Base-by-base conservation (phyloP, 2,329 filamentous ascomycete genomes). In the Hypoxylon sp. region DNA sequence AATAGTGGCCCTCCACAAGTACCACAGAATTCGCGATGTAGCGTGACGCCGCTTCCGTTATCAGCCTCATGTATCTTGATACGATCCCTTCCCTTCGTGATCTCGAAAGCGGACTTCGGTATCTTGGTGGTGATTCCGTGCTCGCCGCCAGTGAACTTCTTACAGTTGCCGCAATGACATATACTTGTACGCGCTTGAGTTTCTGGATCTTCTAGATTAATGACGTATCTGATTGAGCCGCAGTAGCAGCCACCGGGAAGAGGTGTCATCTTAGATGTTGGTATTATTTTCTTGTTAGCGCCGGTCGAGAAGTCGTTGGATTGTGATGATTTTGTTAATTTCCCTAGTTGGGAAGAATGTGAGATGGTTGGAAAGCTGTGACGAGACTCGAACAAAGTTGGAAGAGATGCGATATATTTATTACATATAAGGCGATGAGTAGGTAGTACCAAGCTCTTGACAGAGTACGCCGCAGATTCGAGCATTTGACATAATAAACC, bases 161-260 rank as follows among this genome's bases (percentile, higher is more conserved):
- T 87, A 78, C 85, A 87, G 72, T 83, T 85, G 17, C 74, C 68
- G 72, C 85, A 87, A 73, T 88, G 85, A 69, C 85, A 88, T 14
- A 88, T 72, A 9, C 81, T 84, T 1, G 85, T 86, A 22, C 84
- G 78, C 2, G 85, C 85, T 24, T 87, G 80, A 5, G 70, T 48
- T 6, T 83, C 81, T 4, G 80, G 78, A 6, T 82, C 81, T 2
- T 74, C 68, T 1, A 88, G 78, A 0, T 77, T 75, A 51, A 87
- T 77, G 14, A 79, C 76, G 66, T 87, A 88, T 31, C 79, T 77
- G 61, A 87, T 79, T 8, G 78, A 78, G 62, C 79, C 77, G 73
- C 86, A 87, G 73, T 82, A 84, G 76, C 85, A 88, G 61, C 72
- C 61, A 13, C 76, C 76, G 29, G 74, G 73, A 5, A 77, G 70